Base-by-base conservation (phyloP, 2,329 filamentous ascomycete genomes). In the Helminthosporium solani region DNA sequence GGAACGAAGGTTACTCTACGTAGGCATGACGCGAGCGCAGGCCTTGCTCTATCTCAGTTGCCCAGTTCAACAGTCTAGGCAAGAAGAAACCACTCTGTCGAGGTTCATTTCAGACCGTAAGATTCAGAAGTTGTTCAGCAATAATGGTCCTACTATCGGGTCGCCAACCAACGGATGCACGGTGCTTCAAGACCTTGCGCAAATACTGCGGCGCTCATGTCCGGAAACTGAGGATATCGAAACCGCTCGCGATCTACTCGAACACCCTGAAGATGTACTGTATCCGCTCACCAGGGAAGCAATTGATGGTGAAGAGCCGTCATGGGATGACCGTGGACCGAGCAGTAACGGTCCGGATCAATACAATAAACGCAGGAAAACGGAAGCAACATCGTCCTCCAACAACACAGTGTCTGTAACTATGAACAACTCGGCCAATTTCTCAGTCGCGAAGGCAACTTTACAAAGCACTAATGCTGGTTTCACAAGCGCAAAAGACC, bases 21-120 rank as follows among this genome's bases (percentile, higher is more conserved):
- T 99, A 12, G 92, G 91, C 21, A 97, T 99, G 91, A 99, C 92
- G 2, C 79, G 92, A 65, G 92, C 94, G 6, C 86, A 97, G 66
- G 85, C 83, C 1, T 72, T 97, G 23, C 74, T 99, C 1, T 96
- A 96, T 59, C 75, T 97, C 44, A 96, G 90, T 66, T 88, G 83
- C 54, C 89, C 91, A 0, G 68, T 85, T 30, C 84, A 83, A 56
- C 85, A 83, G 49, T 82, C 85, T 7, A 79, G 82, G 45, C 67
- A 73, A 20, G 79, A 84, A 54, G 75, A 83, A 46, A 83, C 85
- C 0, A 81, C 79, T 7, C 66, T 92, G 14, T 94, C 89, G 0
- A 78, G 79, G 0, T 96, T 96, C 58, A 73, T 96, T 16, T 78
- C 82, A 0, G 73, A 78, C 1, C 68, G 72, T 39, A 67, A 70